Evolutionary conservation across 352 stramenopile species (phyloP).

Genomic region (Globisporangium viniferum): DNA sequence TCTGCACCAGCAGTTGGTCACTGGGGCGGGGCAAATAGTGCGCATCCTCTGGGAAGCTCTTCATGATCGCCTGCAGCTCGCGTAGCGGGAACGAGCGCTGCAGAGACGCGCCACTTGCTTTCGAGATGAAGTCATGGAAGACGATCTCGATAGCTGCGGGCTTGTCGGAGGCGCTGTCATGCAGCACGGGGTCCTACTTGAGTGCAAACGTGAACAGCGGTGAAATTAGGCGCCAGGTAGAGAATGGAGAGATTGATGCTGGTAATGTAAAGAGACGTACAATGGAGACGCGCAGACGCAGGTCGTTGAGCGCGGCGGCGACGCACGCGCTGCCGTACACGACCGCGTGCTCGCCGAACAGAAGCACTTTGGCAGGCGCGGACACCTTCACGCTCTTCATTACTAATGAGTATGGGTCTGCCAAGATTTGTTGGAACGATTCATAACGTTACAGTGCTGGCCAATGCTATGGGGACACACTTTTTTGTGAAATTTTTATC

Average conservation of each 20-base stretch:
- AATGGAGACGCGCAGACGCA: slow-evolving; percentile 76
- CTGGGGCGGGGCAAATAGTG: slow-evolving; percentile 52
- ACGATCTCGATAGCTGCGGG: slow-evolving; percentile 36
- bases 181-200: slow-evolving; percentile 26
- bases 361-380: slow-evolving; percentile 87
- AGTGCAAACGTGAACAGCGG: background rate
- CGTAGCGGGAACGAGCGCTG: slow-evolving; percentile 32
- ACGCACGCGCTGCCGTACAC: slow-evolving; percentile 86
- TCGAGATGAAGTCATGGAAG: slow-evolving; percentile 53
- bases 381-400: slow-evolving; percentile 40
- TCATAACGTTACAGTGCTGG: no score
- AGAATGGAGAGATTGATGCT: no score
- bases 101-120: slow-evolving; percentile 26
- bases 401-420: no score
- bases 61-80: slow-evolving; percentile 31
- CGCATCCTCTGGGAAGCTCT: slow-evolving; percentile 31
- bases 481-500: background rate
- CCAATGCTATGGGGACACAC: background rate
- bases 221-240: no score
- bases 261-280: no score
- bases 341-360: slow-evolving; percentile 89
- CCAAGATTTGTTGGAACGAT: no score
- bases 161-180: background rate
- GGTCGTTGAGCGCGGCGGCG: slow-evolving; percentile 73
- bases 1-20: slow-evolving; percentile 34